Conservation (phyloP, 192 early-diverging fungal species). For the Coemansia interrupta region DNA sequence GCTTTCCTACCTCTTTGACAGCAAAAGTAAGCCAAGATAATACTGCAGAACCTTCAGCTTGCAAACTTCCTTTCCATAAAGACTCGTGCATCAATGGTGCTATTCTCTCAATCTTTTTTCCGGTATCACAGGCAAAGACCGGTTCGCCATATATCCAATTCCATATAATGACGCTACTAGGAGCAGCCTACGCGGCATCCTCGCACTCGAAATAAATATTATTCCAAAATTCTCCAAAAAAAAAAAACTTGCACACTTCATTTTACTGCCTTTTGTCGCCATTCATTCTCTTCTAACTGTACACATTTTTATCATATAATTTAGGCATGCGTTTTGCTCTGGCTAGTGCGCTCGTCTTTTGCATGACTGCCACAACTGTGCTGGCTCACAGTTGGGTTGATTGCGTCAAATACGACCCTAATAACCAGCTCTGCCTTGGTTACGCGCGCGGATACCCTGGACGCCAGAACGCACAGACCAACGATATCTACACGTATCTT, state of each 20-base stretch:
- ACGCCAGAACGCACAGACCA: conserved; percentile 44
- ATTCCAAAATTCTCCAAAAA: too few relatives aligned
- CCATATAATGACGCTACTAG: too few relatives aligned
- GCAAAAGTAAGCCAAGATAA: conserved; percentile 1
- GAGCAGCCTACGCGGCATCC: too few relatives aligned
- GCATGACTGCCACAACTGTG: conserved; percentile 26
- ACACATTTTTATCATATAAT: neutral
- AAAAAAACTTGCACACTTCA: too few relatives aligned
- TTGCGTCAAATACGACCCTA: conserved; percentile 54
- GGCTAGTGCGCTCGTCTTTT: conserved; percentile 2
- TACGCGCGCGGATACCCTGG: conserved; percentile 56
- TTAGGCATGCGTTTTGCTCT: conserved; percentile 12
- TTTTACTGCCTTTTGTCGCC: neutral
- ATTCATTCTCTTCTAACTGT: neutral
- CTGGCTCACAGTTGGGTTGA: conserved; percentile 62
- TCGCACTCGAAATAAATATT: neutral
- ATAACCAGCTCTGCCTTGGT: conserved; percentile 42
- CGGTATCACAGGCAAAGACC: neutral
- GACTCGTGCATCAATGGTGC: neutral
- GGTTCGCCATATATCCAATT: too few relatives aligned
- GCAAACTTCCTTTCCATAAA: neutral
- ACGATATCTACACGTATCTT: conserved; percentile 56
- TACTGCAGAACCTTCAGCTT: neutral
- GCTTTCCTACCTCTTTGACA: neutral
- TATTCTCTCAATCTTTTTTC: neutral